phyloP scores from a whole-genome alignment of 257 asterid species.

The Lavandula angustifolia region DNA sequence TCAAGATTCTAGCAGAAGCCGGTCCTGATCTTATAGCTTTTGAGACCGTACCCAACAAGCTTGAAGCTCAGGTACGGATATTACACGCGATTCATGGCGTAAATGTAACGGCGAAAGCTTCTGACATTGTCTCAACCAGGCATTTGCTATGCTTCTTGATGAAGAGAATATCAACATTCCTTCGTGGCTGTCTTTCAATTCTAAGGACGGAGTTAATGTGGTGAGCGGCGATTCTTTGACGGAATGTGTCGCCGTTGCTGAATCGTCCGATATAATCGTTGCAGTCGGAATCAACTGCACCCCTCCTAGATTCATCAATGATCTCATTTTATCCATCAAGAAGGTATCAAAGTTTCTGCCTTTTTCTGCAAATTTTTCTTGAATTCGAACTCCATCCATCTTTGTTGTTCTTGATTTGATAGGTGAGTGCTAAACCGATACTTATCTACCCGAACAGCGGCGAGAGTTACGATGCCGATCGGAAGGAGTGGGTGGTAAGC shows the following conservation, averaged over 20 bases:
- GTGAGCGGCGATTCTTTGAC: constrained; percentile 81
- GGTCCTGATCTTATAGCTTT: constrained; percentile 87
- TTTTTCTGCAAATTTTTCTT: neutral
- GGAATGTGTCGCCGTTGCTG: constrained; percentile 71
- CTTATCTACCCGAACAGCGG: constrained; percentile 90
- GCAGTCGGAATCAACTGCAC: constrained; percentile 90
- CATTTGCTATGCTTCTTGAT: constrained; percentile 74
- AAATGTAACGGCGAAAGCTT: neutral
- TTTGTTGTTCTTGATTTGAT: constrained; percentile 31
- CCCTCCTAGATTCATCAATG: constrained; percentile 81
- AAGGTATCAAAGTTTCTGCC: constrained; percentile 46
- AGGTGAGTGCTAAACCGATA: constrained; percentile 75
- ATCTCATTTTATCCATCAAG: constrained; percentile 62
- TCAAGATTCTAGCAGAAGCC: constrained; percentile 77
- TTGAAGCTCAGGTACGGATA: constrained; percentile 76
- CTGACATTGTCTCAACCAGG: constrained; percentile 48
- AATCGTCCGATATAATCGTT: constrained; percentile 61
- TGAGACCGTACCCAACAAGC: constrained; percentile 84
- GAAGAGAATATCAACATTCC: constrained; percentile 74
- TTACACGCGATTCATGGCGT: neutral
- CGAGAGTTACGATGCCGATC: constrained; percentile 71
- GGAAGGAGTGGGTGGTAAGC: constrained; percentile 86
- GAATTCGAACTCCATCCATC: constrained; percentile 5
- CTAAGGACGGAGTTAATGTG: constrained; percentile 81
- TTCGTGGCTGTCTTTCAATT: constrained; percentile 87